Base-by-base conservation (phyloP, 2,329 filamentous ascomycete genomes). In the Ceratocystis variospora region DNA sequence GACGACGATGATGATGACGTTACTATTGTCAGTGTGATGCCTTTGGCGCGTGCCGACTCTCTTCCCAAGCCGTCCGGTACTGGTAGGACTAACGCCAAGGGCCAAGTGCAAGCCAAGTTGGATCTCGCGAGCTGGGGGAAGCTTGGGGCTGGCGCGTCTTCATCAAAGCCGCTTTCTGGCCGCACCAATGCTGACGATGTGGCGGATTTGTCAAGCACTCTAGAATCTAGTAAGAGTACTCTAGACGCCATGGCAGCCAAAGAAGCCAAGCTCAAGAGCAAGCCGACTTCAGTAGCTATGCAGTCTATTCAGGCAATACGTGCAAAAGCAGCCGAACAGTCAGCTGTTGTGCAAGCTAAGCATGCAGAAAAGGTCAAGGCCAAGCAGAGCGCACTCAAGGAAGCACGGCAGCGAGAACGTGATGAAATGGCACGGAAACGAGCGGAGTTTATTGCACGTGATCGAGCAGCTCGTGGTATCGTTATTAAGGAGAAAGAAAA, bases 381-480 rank as follows among this genome's bases (percentile, higher is more conserved):
- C 33, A 67, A 67, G 46, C 66, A 66, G 33, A 66, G 59, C 44
- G 75, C 75, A 5, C 70, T 96, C 73, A 86, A 86, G 68, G 86
- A 89, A 70, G 87, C 87, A 69, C 86, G 92, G 6, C 84, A 87
- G 70, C 83, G 82, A 68, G 90, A 90, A 71, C 84, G 86, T 72
- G 88, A 90, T 65, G 90, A 88, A 64, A 87, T 85, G 72, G 84
- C 83, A 68, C 87, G 83, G 73, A 81, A 87, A 72, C 88, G 92
- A 72, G 84, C 86, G 12, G 87, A 86, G 67, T 83, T 83, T 15
- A 83, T 92, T 70, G 88, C 88, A 1, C 83, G 81, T 69, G 84
- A 89, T 5, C 87, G 85, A 74, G 66, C 68, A 10, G 55, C 61
- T 15, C 64, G 68, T 8, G 65, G 64, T 31, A 66, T 66, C n/a